Conservation (phyloP, 768 basidiomycete species). For the Coprinopsis marcescibilis region DNA sequence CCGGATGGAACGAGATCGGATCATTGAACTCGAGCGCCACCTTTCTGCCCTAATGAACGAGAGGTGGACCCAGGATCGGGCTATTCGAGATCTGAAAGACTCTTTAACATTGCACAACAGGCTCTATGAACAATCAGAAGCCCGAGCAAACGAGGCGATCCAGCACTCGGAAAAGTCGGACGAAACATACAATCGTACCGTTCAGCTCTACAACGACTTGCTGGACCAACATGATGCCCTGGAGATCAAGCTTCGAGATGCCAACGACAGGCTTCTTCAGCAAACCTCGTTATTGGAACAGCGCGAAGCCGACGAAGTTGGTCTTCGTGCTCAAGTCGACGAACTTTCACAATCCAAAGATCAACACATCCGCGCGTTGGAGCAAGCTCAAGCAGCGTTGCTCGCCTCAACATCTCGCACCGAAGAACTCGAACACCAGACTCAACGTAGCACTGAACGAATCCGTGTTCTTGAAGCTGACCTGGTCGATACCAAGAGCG, state of each 20-base stretch:
- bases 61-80: constrained; percentile 61
- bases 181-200: constrained; percentile 55
- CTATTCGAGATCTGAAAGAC: constrained; percentile 66
- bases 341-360: constrained; percentile 68
- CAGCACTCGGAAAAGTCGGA: constrained; percentile 75
- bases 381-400: constrained; percentile 78
- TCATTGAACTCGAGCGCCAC: constrained; percentile 67
- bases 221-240: constrained; percentile 55
- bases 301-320: constrained; percentile 70
- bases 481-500: constrained; percentile 70
- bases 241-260: constrained; percentile 68
- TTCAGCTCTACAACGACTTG: constrained; percentile 64
- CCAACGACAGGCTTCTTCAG: constrained; percentile 64
- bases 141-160: constrained; percentile 65
- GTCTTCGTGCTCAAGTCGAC: constrained; percentile 60
- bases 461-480: constrained; percentile 70
- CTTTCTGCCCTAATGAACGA: constrained; percentile 57
- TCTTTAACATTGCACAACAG: constrained; percentile 73
- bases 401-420: constrained; percentile 70
- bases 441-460: constrained; percentile 64
- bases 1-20: constrained; percentile 74
- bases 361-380: constrained; percentile 82
- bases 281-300: constrained; percentile 74
- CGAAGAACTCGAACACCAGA: constrained; percentile 71
- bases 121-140: constrained; percentile 73